A percentile compares a stretch with the other conserved stretches of the same genome.
Evolutionary conservation across 169 alveolate genomes (phyloP).

Genomic region (Eimeria maxima): DNA sequence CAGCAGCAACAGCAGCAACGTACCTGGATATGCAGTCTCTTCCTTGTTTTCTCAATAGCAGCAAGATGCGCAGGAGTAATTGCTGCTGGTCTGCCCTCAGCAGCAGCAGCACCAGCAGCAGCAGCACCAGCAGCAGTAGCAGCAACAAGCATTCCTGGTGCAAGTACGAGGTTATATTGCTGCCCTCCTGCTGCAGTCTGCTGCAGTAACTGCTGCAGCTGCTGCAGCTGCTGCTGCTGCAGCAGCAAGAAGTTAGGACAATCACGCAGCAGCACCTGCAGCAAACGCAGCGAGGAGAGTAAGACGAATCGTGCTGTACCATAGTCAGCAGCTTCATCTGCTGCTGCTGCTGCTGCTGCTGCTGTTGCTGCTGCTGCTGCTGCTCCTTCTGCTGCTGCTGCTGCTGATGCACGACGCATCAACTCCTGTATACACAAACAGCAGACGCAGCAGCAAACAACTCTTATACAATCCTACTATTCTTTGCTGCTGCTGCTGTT

Average conservation of each 20-base stretch:
- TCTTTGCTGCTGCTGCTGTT: not conserved
- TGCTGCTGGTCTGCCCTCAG: slow-evolving; percentile 34
- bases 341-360: slow-evolving; percentile 37
- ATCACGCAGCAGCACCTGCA: slow-evolving; percentile 67
- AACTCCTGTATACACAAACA: slow-evolving; percentile 6
- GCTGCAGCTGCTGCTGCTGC: slow-evolving; percentile 66
- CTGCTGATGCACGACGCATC: slow-evolving; percentile 1
- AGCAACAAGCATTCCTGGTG: slow-evolving; percentile 62
- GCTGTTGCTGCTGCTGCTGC: slow-evolving; percentile 17
- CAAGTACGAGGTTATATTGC: slow-evolving; percentile 20
- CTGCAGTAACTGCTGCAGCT: slow-evolving; percentile 47
- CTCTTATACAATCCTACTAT: not conserved
- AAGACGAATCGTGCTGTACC: slow-evolving; percentile 51
- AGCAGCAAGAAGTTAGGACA: slow-evolving; percentile 35
- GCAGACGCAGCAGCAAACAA: not conserved
- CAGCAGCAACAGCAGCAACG: slow-evolving; percentile 12
- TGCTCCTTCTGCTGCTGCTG: not conserved
- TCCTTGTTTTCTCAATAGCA: slow-evolving; percentile 31
- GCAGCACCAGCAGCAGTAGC: slow-evolving; percentile 32
- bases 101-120: not conserved
- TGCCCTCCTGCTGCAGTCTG: slow-evolving; percentile 48
- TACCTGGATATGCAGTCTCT: slow-evolving; percentile 26
- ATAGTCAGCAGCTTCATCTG: not conserved
- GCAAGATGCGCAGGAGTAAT: slow-evolving; percentile 3
- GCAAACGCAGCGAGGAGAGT: slow-evolving; percentile 45